Percentiles rank a stretch among this genome's conserved stretches.
Evolutionary conservation across 495 filamentous ascomycete genomes (phyloP).

Genomic region (Penicillium antarcticum): DNA sequence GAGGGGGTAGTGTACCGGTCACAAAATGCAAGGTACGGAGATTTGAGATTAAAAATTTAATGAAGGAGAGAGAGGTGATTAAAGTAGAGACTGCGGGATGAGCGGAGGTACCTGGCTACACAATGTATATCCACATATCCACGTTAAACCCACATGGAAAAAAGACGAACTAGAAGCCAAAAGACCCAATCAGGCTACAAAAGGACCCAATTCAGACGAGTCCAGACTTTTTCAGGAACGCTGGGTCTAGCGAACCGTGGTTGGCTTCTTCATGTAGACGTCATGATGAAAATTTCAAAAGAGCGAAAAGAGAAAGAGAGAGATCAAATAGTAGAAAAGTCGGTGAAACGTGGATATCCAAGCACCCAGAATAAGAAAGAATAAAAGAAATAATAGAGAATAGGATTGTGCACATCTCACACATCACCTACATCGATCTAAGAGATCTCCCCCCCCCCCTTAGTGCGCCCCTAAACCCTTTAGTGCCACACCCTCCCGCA

Average conservation of each 20-base stretch:
- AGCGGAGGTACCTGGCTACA: conserved; percentile 11
- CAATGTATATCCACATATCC: conserved; percentile 13
- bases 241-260: too few relatives aligned
- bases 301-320: too few relatives aligned
- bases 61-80: neutral
- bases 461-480: conserved; percentile 12
- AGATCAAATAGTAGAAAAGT: neutral
- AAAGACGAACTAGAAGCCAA: conserved; percentile 13
- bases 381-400: too few relatives aligned
- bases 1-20: neutral
- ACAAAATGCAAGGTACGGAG: conserved; percentile 4
- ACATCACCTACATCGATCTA: too few relatives aligned
- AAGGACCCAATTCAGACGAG: neutral
- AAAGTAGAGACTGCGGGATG: conserved; percentile 1
- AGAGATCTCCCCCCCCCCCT: conserved; percentile 6
- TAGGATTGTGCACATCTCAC: too few relatives aligned
- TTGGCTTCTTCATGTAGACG: too few relatives aligned
- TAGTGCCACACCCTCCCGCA: conserved; percentile 16
- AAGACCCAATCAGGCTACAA: neutral
- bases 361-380: too few relatives aligned
- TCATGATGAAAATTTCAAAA: too few relatives aligned
- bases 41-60: neutral
- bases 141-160: neutral
- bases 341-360: neutral
- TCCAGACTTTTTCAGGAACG: neutral